phyloP scores from a whole-genome alignment of 2,329 filamentous ascomycete genomes.

The Verruconis gallopava region DNA sequence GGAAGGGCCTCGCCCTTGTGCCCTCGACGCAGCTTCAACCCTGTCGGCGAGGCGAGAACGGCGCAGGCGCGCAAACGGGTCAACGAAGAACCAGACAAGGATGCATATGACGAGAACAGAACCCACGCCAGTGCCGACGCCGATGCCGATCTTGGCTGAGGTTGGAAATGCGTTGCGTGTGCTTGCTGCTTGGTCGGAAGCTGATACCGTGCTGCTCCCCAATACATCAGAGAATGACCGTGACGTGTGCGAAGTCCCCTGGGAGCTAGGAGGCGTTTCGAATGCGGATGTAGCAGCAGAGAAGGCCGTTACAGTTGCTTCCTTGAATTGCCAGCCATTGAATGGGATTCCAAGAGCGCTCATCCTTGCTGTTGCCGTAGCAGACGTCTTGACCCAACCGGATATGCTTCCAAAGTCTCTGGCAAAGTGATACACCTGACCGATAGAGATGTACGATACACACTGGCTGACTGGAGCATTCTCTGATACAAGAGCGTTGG shows the following conservation, averaged over 20 bases:
- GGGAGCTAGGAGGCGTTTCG: neutral
- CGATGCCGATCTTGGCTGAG: neutral
- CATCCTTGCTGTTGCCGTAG: neutral
- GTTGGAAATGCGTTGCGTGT: neutral
- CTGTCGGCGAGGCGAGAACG: neutral
- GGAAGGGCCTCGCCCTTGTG: neutral
- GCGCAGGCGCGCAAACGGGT: neutral
- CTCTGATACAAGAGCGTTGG: neutral
- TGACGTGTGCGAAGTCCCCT: neutral
- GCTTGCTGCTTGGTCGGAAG: neutral
- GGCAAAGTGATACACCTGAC: neutral
- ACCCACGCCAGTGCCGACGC: neutral
- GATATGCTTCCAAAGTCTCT: neutral
- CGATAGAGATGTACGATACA: neutral
- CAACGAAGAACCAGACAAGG: neutral
- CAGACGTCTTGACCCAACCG: neutral
- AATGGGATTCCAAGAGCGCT: neutral
- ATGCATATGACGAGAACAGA: neutral
- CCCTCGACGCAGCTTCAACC: neutral
- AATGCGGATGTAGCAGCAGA: neutral
- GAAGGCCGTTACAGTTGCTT: neutral
- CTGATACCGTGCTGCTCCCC: neutral
- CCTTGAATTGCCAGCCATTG: neutral
- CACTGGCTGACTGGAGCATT: neutral
- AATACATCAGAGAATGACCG: neutral